Evolutionary conservation across 1,284 basidiomycete species (phyloP).

Genomic region (Trametes hirsuta): DNA sequence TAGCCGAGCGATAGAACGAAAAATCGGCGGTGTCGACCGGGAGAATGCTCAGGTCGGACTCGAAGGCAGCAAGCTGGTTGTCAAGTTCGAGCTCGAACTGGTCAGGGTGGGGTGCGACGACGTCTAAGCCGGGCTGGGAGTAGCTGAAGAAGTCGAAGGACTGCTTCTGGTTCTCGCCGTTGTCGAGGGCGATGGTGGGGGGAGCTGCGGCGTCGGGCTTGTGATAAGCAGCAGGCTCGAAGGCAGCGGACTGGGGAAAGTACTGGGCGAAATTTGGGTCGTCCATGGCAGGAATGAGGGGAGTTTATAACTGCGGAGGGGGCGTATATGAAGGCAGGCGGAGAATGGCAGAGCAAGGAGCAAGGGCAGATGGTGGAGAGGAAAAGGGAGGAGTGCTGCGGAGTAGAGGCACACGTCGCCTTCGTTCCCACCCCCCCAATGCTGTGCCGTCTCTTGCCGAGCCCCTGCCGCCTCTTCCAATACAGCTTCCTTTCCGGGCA

Average conservation of each 20-base stretch:
- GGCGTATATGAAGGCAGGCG: slow-evolving; percentile 27
- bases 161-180: slow-evolving; percentile 26
- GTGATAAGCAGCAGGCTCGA: slow-evolving; percentile 27
- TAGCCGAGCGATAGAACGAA: slow-evolving; percentile 62
- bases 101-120: slow-evolving; percentile 75
- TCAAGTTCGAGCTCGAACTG: slow-evolving; percentile 82
- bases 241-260: slow-evolving; percentile 29
- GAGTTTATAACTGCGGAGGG: slow-evolving; percentile 28
- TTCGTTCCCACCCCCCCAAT: slow-evolving; percentile 20
- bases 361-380: slow-evolving; percentile 15
- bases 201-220: slow-evolving; percentile 26
- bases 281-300: slow-evolving; percentile 27
- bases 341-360: slow-evolving; percentile 10
- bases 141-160: slow-evolving; percentile 69
- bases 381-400: slow-evolving; percentile 28
- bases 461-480: slow-evolving; percentile 11
- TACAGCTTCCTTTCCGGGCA: slow-evolving; percentile 18
- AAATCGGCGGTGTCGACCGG: slow-evolving; percentile 65
- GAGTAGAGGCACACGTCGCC: slow-evolving; percentile 24
- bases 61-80: slow-evolving; percentile 60
- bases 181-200: slow-evolving; percentile 27
- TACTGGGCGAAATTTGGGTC: slow-evolving; percentile 31
- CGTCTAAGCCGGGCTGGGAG: slow-evolving; percentile 59
- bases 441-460: slow-evolving; percentile 25
- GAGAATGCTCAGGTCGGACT: slow-evolving; percentile 65